Evolutionary conservation across 2,329 filamentous ascomycete genomes (phyloP), one percentile per base, ranked within the genome.

Genomic region (Uncinocarpus reesii): DNA sequence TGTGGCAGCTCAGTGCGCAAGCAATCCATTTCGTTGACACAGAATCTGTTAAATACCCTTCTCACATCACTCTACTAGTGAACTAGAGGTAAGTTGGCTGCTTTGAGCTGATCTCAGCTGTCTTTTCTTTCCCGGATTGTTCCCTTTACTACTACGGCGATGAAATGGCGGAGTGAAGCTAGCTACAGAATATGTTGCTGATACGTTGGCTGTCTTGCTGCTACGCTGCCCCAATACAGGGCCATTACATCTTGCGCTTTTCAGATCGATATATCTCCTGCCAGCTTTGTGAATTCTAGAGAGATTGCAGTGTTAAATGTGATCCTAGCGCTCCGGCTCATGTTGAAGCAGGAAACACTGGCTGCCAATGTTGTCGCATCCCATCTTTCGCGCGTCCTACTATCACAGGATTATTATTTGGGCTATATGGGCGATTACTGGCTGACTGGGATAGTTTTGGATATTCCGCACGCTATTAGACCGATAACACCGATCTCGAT

Each of bases 371-470:
- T 29, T 29, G 18, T 43, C 26, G 29, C 41, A 34, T 43, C 11
- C 8, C 41, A 32, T 34, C n/a, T 34, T 31, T 24, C 24, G 26
- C 7, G 23, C 24, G 16, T 4, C 6, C 18, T 20, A 44, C 20
- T 35, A 20, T 15, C 13, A 18, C 15, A 24, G 5, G n/a, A 29
- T 10, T 31, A 28, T 16, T 16, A 24, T 24, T 6, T 45, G 26
- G 2, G 16, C 8, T 3, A 6, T n/a, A 28, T 21, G n/a, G n/a
- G n/a, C n/a, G n/a, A n/a, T n/a, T n/a, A n/a, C n/a, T 45, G 10
- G 42, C 42, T 45, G 15, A 45, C 42, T 3, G 4, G 11, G 18
- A 32, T 10, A 45, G 42, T 45, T 45, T 29, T 37, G 7, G 32
- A 45, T 18, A 6, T n/a, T 26, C 4, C 29, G 28, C 20, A 26